phyloP scores from a whole-genome alignment of 371 early-diverging fungal species.

The Smittium culicis region DNA sequence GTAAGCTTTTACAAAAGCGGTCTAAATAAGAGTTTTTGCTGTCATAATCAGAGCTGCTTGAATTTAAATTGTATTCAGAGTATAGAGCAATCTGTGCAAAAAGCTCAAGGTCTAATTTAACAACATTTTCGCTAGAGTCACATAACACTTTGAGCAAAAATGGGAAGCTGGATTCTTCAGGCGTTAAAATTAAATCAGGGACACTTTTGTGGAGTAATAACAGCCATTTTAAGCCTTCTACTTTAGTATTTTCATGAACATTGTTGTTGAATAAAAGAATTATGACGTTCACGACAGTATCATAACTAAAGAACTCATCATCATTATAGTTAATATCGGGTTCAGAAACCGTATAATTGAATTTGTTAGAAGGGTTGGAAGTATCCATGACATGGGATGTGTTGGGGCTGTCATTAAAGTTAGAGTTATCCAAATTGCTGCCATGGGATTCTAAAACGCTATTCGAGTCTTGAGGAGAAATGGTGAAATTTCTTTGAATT shows the following conservation, averaged over 20 bases:
- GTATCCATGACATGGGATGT: background rate
- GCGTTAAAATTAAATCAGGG: slow-evolving; percentile 50
- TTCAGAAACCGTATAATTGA: background rate
- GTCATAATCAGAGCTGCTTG: background rate
- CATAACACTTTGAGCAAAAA: slow-evolving; percentile 68
- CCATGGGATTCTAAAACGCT: background rate
- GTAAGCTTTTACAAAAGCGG: slow-evolving; percentile 64
- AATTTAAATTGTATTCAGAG: slow-evolving; percentile 33
- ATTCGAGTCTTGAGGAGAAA: background rate
- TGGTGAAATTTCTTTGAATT: background rate
- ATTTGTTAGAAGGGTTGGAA: background rate
- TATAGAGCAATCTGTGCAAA: slow-evolving; percentile 78
- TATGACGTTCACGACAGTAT: slow-evolving; percentile 55
- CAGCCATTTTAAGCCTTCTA: slow-evolving; percentile 81
- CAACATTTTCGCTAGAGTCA: slow-evolving; percentile 80
- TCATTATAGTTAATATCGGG: background rate
- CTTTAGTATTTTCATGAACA: slow-evolving; percentile 72
- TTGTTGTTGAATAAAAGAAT: slow-evolving; percentile 56
- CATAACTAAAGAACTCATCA: slow-evolving; percentile 50
- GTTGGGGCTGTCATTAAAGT: background rate
- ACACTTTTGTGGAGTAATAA: slow-evolving; percentile 79
- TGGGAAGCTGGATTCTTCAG: slow-evolving; percentile 66
- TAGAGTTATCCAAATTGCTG: background rate
- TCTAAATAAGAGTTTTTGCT: slow-evolving; percentile 1
- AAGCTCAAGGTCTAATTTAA: slow-evolving; percentile 71